Conservation (phyloP, 1,139 yeast species). For the Hanseniaspora gamundiae region DNA sequence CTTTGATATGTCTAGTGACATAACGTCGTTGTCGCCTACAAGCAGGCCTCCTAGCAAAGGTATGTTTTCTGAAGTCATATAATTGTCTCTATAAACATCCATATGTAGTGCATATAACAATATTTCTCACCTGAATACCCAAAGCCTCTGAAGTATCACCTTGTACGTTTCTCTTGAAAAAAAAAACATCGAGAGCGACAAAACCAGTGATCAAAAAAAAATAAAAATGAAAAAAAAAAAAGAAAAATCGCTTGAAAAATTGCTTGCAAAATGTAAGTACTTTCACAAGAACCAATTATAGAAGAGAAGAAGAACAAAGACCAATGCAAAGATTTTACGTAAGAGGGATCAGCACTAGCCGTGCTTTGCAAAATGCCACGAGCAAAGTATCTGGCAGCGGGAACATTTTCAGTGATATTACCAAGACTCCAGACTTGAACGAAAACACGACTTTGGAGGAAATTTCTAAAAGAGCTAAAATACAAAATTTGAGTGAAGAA, state of each 20-base stretch:
- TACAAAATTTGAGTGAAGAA: not conserved
- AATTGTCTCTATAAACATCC: not conserved
- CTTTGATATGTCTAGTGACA: not conserved
- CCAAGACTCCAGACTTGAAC: not conserved
- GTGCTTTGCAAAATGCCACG: not conserved
- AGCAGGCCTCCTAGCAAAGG: slow-evolving; percentile 1
- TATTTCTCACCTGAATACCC: too few species aligned
- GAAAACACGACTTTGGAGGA: not conserved
- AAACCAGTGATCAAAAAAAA: too few species aligned
- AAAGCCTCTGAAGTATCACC: too few species aligned
- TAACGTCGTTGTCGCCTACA: not conserved
- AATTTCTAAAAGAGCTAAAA: not conserved
- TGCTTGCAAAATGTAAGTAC: too few species aligned
- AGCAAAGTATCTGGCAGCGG: not conserved
- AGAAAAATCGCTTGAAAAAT: too few species aligned
- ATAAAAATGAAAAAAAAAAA: too few species aligned
- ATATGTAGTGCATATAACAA: too few species aligned
- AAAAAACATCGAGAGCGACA: too few species aligned
- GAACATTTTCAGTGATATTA: not conserved
- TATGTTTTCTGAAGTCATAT: not conserved
- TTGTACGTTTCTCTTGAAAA: too few species aligned
- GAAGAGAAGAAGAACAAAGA: not conserved
- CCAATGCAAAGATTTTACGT: not conserved
- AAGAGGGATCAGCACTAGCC: not conserved
- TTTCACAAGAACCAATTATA: too few species aligned